These are phyloP conservation scores for Punica granatum DNA, from an alignment of 345 rosid genomes.

Conservation along the genomic window DNA sequence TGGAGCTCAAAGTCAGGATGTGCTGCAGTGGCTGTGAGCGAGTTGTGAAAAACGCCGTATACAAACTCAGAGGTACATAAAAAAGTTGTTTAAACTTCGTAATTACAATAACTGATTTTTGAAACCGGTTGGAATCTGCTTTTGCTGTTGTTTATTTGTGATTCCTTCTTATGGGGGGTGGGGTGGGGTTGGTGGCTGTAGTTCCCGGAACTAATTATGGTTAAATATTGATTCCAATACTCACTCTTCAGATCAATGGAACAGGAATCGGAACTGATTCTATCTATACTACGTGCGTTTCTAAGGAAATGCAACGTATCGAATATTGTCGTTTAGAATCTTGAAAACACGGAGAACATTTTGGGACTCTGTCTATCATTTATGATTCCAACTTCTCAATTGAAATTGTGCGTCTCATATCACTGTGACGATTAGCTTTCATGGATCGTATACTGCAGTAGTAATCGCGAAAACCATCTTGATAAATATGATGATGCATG, in stretches of 20 bases:
- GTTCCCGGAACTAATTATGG: not conserved
- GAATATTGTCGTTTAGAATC: not conserved
- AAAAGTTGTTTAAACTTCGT: too few species aligned
- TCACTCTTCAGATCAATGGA: not conserved
- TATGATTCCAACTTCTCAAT: not conserved
- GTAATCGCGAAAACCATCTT: too few species aligned
- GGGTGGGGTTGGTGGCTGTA: too few species aligned
- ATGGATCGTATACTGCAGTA: too few species aligned
- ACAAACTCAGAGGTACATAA: slow-evolving; percentile 69
- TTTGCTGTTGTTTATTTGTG: not conserved
- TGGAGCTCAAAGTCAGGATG: slow-evolving; percentile 92
- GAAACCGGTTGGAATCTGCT: not conserved
- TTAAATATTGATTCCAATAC: not conserved
- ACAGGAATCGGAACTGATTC: not conserved
- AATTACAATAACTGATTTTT: not conserved
- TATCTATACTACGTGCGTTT: not conserved
- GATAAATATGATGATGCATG: not conserved
- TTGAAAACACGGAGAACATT: not conserved
- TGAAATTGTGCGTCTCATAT: not conserved
- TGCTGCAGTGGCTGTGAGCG: slow-evolving; percentile 94
- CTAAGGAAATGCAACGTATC: not conserved
- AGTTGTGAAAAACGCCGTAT: slow-evolving; percentile 74
- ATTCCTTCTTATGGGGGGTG: not conserved
- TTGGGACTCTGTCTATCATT: not conserved
- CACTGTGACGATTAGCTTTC: not conserved